Conservation (phyloP, 495 filamentous ascomycete species). For the Penicillium bialowiezense region DNA sequence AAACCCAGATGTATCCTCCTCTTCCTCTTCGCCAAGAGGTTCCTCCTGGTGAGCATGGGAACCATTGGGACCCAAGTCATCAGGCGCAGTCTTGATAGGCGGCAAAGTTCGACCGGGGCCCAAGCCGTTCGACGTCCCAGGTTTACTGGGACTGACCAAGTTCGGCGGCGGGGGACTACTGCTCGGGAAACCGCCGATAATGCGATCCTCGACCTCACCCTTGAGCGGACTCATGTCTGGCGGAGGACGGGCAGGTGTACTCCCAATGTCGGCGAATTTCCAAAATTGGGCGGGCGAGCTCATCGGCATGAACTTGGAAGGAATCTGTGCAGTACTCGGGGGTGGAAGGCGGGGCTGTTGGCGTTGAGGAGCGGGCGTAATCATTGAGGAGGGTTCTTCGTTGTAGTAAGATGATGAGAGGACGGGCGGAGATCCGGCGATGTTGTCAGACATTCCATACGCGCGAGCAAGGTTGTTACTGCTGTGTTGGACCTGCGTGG, state of each 20-base stretch:
- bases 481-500: conserved; percentile 39
- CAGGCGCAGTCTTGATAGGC: conserved; percentile 29
- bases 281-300: conserved; percentile 97
- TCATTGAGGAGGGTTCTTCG: conserved; percentile 56
- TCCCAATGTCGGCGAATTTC: conserved; percentile 72
- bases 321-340: conserved; percentile 83
- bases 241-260: conserved; percentile 69
- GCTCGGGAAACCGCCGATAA: conserved; percentile 57
- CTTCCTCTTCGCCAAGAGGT: conserved; percentile 23
- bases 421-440: conserved; percentile 64
- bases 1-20: conserved; percentile 50
- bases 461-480: conserved; percentile 50
- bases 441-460: conserved; percentile 57
- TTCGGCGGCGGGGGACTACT: conserved; percentile 60
- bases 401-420: conserved; percentile 65
- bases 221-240: conserved; percentile 62
- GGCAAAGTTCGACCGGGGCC: conserved; percentile 35
- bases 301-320: conserved; percentile 92
- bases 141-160: conserved; percentile 46
- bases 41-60: conserved; percentile 14
- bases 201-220: conserved; percentile 42
- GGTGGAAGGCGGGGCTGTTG: conserved; percentile 82
- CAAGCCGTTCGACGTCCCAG: conserved; percentile 36
- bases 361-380: conserved; percentile 81
- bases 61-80: conserved; percentile 13